Evolutionary conservation across 1,284 basidiomycete genomes (phyloP).

Genomic region (Acaromyces ingoldii): DNA sequence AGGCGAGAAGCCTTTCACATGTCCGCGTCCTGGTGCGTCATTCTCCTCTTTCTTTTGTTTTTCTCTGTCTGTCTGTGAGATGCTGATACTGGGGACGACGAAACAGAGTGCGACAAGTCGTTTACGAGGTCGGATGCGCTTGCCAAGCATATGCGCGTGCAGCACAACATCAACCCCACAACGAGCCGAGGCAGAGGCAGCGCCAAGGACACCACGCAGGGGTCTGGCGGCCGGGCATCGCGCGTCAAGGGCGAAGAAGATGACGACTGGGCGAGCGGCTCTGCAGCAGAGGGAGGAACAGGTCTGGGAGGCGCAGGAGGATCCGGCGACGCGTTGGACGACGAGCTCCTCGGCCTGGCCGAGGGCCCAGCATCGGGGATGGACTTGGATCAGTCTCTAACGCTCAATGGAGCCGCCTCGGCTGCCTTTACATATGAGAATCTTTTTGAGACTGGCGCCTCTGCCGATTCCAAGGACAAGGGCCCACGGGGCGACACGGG

Average conservation of each 20-base stretch:
- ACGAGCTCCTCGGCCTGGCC: slow-evolving; percentile 34
- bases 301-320: slow-evolving; percentile 1
- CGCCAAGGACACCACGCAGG: slow-evolving; percentile 5
- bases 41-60: slow-evolving; percentile 3
- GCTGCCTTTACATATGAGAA: slow-evolving; percentile 3
- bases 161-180: slow-evolving; percentile 58
- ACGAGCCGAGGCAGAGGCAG: slow-evolving; percentile 24
- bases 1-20: slow-evolving; percentile 86
- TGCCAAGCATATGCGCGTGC: slow-evolving; percentile 81
- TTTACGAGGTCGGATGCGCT: slow-evolving; percentile 87
- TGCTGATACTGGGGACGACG: no score
- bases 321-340: slow-evolving; percentile 11
- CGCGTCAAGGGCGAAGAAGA: slow-evolving; percentile 8
- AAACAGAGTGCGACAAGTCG: slow-evolving; percentile 79
- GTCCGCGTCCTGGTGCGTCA: slow-evolving; percentile 65
- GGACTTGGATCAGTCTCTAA: slow-evolving; percentile 1
- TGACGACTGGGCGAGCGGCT: slow-evolving; percentile 15
- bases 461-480: no score
- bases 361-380: slow-evolving; percentile 12
- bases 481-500: no score
- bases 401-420: background rate
- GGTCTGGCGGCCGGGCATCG: slow-evolving; percentile 7
- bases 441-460: background rate
- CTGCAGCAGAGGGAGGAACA: slow-evolving; percentile 1
- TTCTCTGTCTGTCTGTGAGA: background rate